Percentiles rank a stretch among this genome's conserved stretches.
These are phyloP conservation scores for Mallotus repandus DNA, from an alignment of 441 rosid species.

Conservation along the genomic window DNA sequence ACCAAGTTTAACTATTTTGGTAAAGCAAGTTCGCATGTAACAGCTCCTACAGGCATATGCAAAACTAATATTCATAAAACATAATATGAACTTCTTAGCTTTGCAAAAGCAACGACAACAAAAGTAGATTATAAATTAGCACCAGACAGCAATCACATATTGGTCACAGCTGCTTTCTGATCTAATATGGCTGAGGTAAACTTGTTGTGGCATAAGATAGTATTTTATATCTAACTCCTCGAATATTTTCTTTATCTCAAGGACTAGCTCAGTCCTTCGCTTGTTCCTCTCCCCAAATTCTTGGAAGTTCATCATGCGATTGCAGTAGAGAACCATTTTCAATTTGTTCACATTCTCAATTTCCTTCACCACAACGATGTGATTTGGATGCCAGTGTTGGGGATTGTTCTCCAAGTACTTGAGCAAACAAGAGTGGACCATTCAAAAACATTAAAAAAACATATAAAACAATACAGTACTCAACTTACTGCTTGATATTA, in stretches of 20 bases:
- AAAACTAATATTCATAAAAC: no score
- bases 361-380: constrained; percentile 50
- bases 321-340: constrained; percentile 47
- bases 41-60: no score
- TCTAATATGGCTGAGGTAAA: constrained; percentile 41
- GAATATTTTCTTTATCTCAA: constrained; percentile 58
- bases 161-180: constrained; percentile 23
- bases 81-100: no score
- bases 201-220: constrained; percentile 60
- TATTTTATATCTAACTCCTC: constrained; percentile 62
- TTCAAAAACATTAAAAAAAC: no score
- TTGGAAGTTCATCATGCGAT: constrained; percentile 69
- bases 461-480: not conserved
- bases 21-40: no score
- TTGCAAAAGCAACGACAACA: no score
- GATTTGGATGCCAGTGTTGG: constrained; percentile 54
- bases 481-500: constrained; percentile 50
- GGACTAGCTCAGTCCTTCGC: constrained; percentile 55
- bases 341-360: constrained; percentile 67
- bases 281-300: constrained; percentile 53
- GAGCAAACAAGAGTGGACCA: no score
- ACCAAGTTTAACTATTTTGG: no score
- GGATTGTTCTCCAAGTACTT: constrained; percentile 23
- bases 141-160: constrained; percentile 11
- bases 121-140: not conserved